These are phyloP conservation scores for Marchantia polymorpha DNA, from an alignment of 225 moss, liverwort and hornwort genomes.

Conservation along the genomic window DNA sequence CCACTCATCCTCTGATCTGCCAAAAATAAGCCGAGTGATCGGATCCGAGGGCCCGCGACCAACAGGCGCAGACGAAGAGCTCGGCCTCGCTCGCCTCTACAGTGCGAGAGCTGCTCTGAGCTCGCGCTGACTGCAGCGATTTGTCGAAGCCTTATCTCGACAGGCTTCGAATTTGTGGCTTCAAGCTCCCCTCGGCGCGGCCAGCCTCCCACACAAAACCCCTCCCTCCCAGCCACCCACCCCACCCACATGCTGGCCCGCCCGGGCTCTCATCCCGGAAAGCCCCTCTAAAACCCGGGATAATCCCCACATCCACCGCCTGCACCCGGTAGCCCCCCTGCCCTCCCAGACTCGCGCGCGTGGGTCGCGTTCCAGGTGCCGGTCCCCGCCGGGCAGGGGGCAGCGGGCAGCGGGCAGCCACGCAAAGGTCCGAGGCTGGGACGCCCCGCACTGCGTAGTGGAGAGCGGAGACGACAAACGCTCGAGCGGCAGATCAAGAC, in stretches of 20 bases:
- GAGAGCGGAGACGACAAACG: too few species aligned
- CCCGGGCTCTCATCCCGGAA: background rate
- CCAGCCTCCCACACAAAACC: background rate
- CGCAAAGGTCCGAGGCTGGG: too few species aligned
- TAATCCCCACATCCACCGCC: background rate
- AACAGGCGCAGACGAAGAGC: background rate
- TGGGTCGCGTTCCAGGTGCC: background rate
- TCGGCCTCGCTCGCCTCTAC: background rate
- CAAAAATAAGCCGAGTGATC: background rate
- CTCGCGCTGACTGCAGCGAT: background rate
- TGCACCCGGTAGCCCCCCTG: background rate
- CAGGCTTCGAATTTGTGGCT: background rate
- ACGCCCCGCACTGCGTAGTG: too few species aligned
- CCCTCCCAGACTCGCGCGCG: background rate
- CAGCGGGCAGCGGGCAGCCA: too few species aligned
- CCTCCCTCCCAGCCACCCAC: too few species aligned
- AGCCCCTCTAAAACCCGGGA: background rate
- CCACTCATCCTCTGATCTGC: background rate
- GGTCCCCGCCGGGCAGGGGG: background rate
- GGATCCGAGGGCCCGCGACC: background rate
- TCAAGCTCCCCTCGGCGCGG: background rate
- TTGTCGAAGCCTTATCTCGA: slow-evolving; percentile 13
- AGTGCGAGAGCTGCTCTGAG: background rate
- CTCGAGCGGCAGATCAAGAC: background rate
- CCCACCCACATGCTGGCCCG: background rate